Base-by-base conservation (phyloP, 441 rosid species). In the Lepidium campestre region DNA sequence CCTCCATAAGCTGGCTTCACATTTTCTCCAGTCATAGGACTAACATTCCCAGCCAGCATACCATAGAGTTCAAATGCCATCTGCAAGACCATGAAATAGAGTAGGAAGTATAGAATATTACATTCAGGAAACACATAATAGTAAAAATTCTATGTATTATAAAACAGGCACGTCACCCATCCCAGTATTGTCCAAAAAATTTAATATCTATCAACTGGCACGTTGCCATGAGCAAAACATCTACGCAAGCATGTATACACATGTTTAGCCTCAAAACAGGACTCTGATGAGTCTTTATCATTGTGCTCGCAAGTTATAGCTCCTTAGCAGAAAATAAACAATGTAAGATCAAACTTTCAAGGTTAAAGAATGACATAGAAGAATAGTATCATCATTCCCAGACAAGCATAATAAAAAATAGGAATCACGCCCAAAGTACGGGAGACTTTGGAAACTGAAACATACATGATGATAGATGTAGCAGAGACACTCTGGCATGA, bases 401-500 rank as follows among this genome's bases (percentile, higher is more conserved):
- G 10, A 41, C 18, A 25, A 34, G 41, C 41, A 19, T 5, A 37
- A 46, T 29, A 29, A 14, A 40, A 31, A 8, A 40, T 50, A 20
- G 60, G 19, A 61, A 35, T 22, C 31, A 49, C 31, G 34, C 17
- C 55, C 59, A 59, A 34, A 46, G 10, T 56, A 56, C 35, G 39
- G 45, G 47, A 55, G 18, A 60, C 56, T 15, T 23, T 42, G 7
- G 34, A 47, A 35, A 20, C 8, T 41, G 34, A 71, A 61, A 77
- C 93, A 42, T 87, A 94, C 99, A 79, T 91, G 99, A 79, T 94
- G 99, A 80, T 94, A 91, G 58, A 94, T 91, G 71, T 88, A 94
- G 83, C 98, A 94, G 63, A 94, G 85, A 79, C 99, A 94, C 80
- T 94, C 99, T 6, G 99, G 99, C 98, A 94, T 91, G 84, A 89